A percentile compares a stretch with the other conserved stretches of the same genome.
These are phyloP conservation scores for Solanum hybrid DNA, from an alignment of 305 asterid species.

Conservation along the genomic window DNA sequence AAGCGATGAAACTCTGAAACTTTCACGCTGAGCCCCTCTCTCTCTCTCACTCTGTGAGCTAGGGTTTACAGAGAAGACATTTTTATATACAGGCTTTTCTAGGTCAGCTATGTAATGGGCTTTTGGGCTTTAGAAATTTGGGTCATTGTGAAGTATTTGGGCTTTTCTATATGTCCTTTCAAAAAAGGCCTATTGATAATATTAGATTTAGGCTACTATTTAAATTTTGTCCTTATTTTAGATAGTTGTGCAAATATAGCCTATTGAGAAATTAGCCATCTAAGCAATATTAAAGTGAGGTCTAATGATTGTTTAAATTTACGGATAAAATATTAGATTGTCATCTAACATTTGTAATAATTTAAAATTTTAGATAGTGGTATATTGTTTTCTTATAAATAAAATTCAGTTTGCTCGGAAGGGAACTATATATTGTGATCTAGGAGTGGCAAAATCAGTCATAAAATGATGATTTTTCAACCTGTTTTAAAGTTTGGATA, in stretches of 20 bases:
- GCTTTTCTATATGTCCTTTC: neutral
- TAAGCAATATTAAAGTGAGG: neutral
- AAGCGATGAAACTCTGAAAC: neutral
- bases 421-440: neutral
- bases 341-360: neutral
- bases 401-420: neutral
- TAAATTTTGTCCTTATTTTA: neutral
- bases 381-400: neutral
- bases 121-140: neutral
- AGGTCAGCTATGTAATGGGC: neutral
- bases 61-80: neutral
- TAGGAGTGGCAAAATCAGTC: neutral
- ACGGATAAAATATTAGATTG: neutral
- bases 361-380: neutral
- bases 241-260: neutral
- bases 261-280: neutral
- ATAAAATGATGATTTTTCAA: neutral
- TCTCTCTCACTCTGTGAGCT: neutral
- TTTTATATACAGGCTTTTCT: slow-evolving; percentile 4
- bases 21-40: neutral
- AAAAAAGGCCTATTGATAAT: neutral
- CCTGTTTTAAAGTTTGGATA: neutral
- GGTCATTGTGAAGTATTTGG: neutral
- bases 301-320: neutral
- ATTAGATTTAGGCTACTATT: neutral